These are phyloP conservation scores for Adansonia madagascariensis DNA, from an alignment of 441 rosid genomes.

Conservation along the genomic window DNA sequence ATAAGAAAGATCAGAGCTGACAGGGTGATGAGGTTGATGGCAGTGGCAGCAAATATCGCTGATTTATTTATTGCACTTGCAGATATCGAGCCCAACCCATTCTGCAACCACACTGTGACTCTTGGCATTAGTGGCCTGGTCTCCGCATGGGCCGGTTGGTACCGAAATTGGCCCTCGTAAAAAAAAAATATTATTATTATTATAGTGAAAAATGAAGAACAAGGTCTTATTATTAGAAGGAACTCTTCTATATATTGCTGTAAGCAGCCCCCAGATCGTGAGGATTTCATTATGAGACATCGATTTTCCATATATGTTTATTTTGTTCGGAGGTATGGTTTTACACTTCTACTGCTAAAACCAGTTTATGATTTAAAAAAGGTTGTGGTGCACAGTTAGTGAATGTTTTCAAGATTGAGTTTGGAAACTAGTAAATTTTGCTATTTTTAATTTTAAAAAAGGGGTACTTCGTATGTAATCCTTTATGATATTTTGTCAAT, in stretches of 20 bases:
- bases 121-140: slow-evolving; percentile 88
- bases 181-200: background rate
- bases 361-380: too few relatives aligned
- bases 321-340: background rate
- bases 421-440: too few relatives aligned
- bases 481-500: too few relatives aligned
- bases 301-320: background rate
- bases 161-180: slow-evolving; percentile 90
- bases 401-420: too few relatives aligned
- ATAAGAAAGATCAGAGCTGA: slow-evolving; percentile 59
- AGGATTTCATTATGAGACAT: background rate
- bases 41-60: slow-evolving; percentile 80
- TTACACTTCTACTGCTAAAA: background rate
- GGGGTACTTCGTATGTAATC: too few relatives aligned
- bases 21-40: slow-evolving; percentile 82
- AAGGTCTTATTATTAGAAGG: background rate
- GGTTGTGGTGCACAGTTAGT: too few relatives aligned
- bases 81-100: slow-evolving; percentile 84
- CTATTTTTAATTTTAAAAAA: too few relatives aligned
- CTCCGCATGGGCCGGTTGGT: slow-evolving; percentile 98
- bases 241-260: background rate
- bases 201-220: background rate
- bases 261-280: background rate
- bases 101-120: slow-evolving; percentile 71
- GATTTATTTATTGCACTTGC: slow-evolving; percentile 83